Base-by-base conservation (phyloP, 257 asterid species). In the Ligustrum vulgare region DNA sequence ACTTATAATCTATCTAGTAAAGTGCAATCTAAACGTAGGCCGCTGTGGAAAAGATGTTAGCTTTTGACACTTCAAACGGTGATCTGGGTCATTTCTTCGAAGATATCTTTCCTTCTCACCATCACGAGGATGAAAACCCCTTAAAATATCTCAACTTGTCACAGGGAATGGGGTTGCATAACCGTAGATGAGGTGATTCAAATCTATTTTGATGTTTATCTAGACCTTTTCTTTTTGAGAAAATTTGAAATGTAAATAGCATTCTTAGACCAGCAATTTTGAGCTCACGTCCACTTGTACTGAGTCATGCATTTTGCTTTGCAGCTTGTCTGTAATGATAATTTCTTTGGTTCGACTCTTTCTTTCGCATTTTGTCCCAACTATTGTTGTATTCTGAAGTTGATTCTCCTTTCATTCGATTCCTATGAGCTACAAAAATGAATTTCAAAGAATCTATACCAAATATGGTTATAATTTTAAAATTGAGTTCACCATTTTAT, bases 21-120 rank as follows among this genome's bases (percentile, higher is more conserved):
- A 63, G 22, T 73, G 69, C 62, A 71, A 54, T 73, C 69, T 67
- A 64, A 85, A 71, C 81, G 83, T 93, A 95, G 97, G 93, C 80
- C 60, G 99, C 95, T 69, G 84, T 93, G 78, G 89, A 87, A 75
- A 95, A 90, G 86, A 32, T 92, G 82, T 71, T 92, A 69, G 90
- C 90, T 13, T 89, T 89, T 20, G 96, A 95, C 82, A 81, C 84
- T 71, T 68, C 77, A 8, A 85, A 87, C 20, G 97, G 97, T 10
- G 89, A 94, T 86, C 82, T 91, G 77, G 45, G 68, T 70, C 77
- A 22, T 33, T 89, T 92, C 86, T 92, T 94, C 58, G 88, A 92
- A 78, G 83, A 81, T 35, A 63, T 86, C n/a, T 78, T 91, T 79
- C 88, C 89, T 65, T 72, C 82, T 76, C 83, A 82, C 72, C 80